These are phyloP conservation scores for Noccaea bulbosa DNA, from an alignment of 345 rosid species.

Conservation along the genomic window DNA sequence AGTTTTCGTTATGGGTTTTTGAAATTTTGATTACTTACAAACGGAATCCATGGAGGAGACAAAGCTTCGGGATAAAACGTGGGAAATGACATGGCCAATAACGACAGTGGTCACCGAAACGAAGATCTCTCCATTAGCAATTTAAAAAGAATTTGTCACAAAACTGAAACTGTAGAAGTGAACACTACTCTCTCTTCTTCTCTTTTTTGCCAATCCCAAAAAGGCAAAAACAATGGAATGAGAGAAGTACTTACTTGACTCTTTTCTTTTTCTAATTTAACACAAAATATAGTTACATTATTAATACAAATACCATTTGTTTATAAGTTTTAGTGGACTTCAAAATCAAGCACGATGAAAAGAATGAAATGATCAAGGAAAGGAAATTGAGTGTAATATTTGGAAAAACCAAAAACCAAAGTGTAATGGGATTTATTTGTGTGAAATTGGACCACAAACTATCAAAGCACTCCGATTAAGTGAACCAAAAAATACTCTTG, in stretches of 20 bases:
- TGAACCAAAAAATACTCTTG: neutral
- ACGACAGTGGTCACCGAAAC: conserved; percentile 18
- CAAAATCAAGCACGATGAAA: conserved; percentile 6
- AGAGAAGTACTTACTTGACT: neutral
- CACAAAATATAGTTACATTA: neutral
- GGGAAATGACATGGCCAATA: conserved; percentile 26
- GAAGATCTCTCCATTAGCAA: conserved; percentile 23
- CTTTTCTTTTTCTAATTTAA: neutral
- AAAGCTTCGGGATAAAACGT: conserved; percentile 19
- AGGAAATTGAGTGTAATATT: neutral
- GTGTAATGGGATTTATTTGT: conserved; percentile 17
- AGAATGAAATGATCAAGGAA: conserved; percentile 21
- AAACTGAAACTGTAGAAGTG: conserved; percentile 12
- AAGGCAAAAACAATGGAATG: too few species aligned
- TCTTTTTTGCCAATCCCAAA: neutral
- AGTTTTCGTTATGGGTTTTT: conserved; percentile 25
- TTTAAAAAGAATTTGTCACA: neutral
- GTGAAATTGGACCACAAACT: conserved; percentile 12
- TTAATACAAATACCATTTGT: too few species aligned
- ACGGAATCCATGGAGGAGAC: conserved; percentile 27
- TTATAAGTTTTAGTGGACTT: too few species aligned
- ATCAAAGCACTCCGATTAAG: neutral
- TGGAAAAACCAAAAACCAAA: neutral
- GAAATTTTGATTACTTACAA: conserved; percentile 2
- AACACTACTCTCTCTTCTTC: neutral